These are phyloP conservation scores for Taiozyma sp. DNA, from an alignment of 1,139 yeast genomes.

Conservation along the genomic window DNA sequence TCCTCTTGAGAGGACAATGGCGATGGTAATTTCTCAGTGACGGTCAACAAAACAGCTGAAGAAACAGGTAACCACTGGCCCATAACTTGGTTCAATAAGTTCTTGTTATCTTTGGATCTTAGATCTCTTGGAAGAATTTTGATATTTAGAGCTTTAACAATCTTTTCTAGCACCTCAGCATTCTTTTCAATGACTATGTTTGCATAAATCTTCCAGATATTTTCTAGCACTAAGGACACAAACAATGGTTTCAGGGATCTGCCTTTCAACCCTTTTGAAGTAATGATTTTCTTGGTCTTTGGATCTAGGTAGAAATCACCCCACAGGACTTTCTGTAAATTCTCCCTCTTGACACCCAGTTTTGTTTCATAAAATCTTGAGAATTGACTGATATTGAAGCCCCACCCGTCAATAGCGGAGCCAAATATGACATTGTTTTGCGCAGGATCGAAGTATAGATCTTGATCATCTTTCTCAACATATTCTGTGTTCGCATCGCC, in stretches of 20 bases:
- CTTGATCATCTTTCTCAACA: slow-evolving; percentile 76
- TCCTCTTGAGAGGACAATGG: slow-evolving; percentile 72
- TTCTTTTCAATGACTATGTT: slow-evolving; percentile 63
- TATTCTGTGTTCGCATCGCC: slow-evolving; percentile 41
- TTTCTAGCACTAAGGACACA: slow-evolving; percentile 83
- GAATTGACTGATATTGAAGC: slow-evolving; percentile 85
- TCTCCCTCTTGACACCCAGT: slow-evolving; percentile 78
- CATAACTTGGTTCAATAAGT: slow-evolving; percentile 63
- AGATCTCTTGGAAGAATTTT: slow-evolving; percentile 73
- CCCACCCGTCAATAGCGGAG: slow-evolving; percentile 98
- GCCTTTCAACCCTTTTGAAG: slow-evolving; percentile 49
- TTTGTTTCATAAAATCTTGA: slow-evolving; percentile 83
- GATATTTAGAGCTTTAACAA: slow-evolving; percentile 64
- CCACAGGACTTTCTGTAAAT: slow-evolving; percentile 87
- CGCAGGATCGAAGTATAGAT: slow-evolving; percentile 85
- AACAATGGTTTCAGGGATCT: slow-evolving; percentile 69
- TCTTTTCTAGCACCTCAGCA: slow-evolving; percentile 68
- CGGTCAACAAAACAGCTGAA: slow-evolving; percentile 77
- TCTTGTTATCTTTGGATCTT: slow-evolving; percentile 71
- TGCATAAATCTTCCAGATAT: slow-evolving; percentile 88
- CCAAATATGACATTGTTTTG: slow-evolving; percentile 91
- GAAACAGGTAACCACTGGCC: slow-evolving; percentile 96
- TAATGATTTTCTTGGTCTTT: slow-evolving; percentile 77
- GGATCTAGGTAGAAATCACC: slow-evolving; percentile 91
- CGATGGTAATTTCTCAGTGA: slow-evolving; percentile 81